Percentiles rank a stretch among this genome's conserved stretches.
These are phyloP conservation scores for Wickerhamiella allomyrinae DNA, from an alignment of 805 yeast species.

Conservation along the genomic window DNA sequence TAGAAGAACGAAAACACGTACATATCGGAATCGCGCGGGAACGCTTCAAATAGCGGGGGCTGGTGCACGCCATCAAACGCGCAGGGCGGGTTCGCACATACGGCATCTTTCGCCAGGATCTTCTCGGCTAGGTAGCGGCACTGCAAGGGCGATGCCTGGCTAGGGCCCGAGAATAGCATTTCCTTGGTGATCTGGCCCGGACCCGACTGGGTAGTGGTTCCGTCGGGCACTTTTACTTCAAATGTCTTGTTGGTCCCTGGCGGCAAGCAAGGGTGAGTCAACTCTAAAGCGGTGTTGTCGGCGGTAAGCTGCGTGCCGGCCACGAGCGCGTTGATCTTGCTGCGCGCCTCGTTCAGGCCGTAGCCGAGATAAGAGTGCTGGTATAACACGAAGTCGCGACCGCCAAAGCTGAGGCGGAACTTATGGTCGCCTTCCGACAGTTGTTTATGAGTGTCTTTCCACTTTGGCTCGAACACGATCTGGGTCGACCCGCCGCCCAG, in stretches of 20 bases:
- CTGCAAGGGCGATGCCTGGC: slow-evolving; percentile 55
- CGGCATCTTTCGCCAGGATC: slow-evolving; percentile 67
- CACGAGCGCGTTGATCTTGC: slow-evolving; percentile 56
- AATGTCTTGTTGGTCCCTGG: slow-evolving; percentile 52
- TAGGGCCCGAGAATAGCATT: slow-evolving; percentile 55
- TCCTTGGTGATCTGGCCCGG: slow-evolving; percentile 9
- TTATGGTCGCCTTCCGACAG: slow-evolving; percentile 84
- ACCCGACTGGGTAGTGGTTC: slow-evolving; percentile 15
- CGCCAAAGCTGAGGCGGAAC: slow-evolving; percentile 67
- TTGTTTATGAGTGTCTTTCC: slow-evolving; percentile 25
- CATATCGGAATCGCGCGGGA: slow-evolving; percentile 60
- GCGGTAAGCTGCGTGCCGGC: slow-evolving; percentile 33
- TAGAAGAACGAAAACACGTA: slow-evolving; percentile 88
- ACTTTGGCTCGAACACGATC: slow-evolving; percentile 92
- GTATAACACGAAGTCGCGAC: slow-evolving; percentile 63
- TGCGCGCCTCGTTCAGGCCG: slow-evolving; percentile 90
- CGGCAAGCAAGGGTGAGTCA: slow-evolving; percentile 77
- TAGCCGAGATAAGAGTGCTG: slow-evolving; percentile 93
- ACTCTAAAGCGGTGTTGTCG: slow-evolving; percentile 24
- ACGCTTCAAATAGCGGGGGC: slow-evolving; percentile 73
- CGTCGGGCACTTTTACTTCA: slow-evolving; percentile 40
- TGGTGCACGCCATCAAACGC: slow-evolving; percentile 96
- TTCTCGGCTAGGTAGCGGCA: slow-evolving; percentile 77
- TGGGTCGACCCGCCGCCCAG: slow-evolving; percentile 98
- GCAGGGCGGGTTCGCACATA: slow-evolving; percentile 67